Evolutionary conservation across 192 early-diverging fungal genomes (phyloP), one percentile per base, ranked within the genome.

Genomic region (Haplosporangium gracile): DNA sequence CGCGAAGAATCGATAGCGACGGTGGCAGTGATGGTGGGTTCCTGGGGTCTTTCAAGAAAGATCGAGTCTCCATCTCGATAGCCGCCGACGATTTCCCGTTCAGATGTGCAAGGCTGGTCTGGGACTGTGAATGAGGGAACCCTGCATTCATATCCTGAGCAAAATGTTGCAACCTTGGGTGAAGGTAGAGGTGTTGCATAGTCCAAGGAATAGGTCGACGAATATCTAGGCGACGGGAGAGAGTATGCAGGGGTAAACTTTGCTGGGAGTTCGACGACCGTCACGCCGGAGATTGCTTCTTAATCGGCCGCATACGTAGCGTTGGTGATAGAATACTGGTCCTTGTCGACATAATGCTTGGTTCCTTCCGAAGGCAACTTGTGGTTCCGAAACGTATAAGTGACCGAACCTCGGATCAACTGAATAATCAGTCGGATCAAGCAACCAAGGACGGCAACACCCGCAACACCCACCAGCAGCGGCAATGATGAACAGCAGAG

Each of bases 401-500:
- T 34, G 24, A 86, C 43, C 7, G 78, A 57, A 0, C 29, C 2
- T 40, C 43, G 60, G 43, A 76, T 74, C 68, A 75, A 80, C 10
- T 53, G 55, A 7, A 51, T 7, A 9, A 75, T 40, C 0, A 51
- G 74, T 49, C 79, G 70, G 51, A 86, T 42, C 26, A 86, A 71
- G 72, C 84, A 86, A 6, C 84, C 84, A 34, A 86, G 60, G 18
- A 86, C 1, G 0, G 75, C 84, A 42, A 86, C 8, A 0, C 71
- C 78, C 6, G 69, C 51, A 1, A 86, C 60, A 4, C n/a, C 70
- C 75, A 2, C 36, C 70, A 18, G 70, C 75, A 24, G 79, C 79
- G 57, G 80, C 68, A n/a, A 85, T 34, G 26, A 86, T 80, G 60
- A 81, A 74, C 79, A 86, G 40, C 0, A 76, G 36, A 18, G 84